Conservation (phyloP, 164 flowering plant genomes). For the Magnolia changhungtana region DNA sequence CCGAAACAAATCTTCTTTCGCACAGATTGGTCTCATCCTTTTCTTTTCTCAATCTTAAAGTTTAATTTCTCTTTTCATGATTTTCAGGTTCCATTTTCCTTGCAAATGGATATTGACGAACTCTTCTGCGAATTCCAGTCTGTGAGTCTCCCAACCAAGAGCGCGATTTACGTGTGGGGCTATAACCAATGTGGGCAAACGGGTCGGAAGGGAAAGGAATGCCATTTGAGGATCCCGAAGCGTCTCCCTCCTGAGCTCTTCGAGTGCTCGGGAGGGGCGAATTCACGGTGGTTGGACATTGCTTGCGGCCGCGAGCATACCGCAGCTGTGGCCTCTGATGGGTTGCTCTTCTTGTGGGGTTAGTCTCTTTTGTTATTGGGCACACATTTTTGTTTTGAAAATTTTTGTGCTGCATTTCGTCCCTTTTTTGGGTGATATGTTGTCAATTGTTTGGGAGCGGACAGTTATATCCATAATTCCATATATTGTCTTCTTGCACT, state of each 20-base stretch:
- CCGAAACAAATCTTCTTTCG: not conserved
- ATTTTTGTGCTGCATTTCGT: not conserved
- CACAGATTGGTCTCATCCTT: not conserved
- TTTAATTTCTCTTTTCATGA: not conserved
- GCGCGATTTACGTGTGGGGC: constrained; percentile 98
- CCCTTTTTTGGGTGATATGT: not conserved
- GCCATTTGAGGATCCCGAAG: constrained; percentile 75
- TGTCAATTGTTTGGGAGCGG: too few species aligned
- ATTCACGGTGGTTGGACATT: constrained; percentile 74
- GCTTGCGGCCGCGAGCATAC: constrained; percentile 97
- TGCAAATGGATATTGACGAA: constrained; percentile 54
- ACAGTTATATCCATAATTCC: too few species aligned
- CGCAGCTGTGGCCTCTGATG: constrained; percentile 84
- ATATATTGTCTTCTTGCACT: too few species aligned
- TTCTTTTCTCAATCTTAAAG: not conserved
- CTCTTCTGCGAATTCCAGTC: constrained; percentile 44
- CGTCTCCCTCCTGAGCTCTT: constrained; percentile 77
- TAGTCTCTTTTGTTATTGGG: not conserved
- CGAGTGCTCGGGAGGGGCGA: constrained; percentile 64
- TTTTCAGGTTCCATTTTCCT: constrained; percentile 1
- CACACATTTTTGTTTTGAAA: not conserved
- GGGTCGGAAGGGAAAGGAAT: constrained; percentile 65
- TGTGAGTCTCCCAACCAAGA: constrained; percentile 56
- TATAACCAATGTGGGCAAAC: constrained; percentile 95
- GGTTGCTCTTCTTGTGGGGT: constrained; percentile 97